A percentile compares a stretch with the other conserved stretches of the same genome.
Conservation (phyloP, 495 filamentous ascomycete species). For the Glarea lozoyensis region DNA sequence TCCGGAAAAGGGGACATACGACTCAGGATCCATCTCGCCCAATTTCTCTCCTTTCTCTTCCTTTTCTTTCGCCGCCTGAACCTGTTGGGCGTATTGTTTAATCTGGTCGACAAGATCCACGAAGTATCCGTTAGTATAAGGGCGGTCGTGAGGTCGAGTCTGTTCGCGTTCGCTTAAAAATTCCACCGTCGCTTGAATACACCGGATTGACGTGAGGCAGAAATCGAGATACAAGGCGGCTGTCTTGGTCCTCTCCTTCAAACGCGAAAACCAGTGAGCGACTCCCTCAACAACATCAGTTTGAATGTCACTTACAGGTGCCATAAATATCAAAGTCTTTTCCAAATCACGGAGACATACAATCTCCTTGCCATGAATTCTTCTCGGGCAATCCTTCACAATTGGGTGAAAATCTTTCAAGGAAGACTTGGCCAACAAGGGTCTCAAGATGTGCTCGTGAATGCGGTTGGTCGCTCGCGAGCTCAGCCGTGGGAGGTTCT, state of each 20-base stretch:
- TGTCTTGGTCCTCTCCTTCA: slow-evolving; percentile 67
- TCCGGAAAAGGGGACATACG: slow-evolving; percentile 31
- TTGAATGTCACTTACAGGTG: slow-evolving; percentile 68
- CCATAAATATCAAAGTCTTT: slow-evolving; percentile 77
- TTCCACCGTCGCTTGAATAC: slow-evolving; percentile 73
- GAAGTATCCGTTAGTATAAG: slow-evolving; percentile 89
- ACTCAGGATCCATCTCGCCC: slow-evolving; percentile 42
- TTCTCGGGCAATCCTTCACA: slow-evolving; percentile 61
- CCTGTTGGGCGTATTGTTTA: slow-evolving; percentile 55
- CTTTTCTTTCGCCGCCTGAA: slow-evolving; percentile 41
- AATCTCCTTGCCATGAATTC: slow-evolving; percentile 72
- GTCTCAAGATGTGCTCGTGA: slow-evolving; percentile 42
- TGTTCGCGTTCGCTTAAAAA: slow-evolving; percentile 73
- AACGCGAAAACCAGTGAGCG: slow-evolving; percentile 56
- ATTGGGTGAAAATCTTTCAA: slow-evolving; percentile 75
- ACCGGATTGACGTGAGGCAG: slow-evolving; percentile 78
- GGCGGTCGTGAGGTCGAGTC: slow-evolving; percentile 68
- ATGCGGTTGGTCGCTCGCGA: slow-evolving; percentile 43
- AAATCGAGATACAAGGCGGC: slow-evolving; percentile 67
- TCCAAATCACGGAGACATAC: slow-evolving; percentile 81
- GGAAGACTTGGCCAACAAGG: slow-evolving; percentile 35
- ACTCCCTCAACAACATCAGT: slow-evolving; percentile 41
- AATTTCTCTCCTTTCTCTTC: slow-evolving; percentile 30
- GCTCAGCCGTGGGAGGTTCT: slow-evolving; percentile 34
- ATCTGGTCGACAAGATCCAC: slow-evolving; percentile 88